Conservation (phyloP, 2,329 filamentous ascomycete genomes). For the Pseudogymnoascus sp. region DNA sequence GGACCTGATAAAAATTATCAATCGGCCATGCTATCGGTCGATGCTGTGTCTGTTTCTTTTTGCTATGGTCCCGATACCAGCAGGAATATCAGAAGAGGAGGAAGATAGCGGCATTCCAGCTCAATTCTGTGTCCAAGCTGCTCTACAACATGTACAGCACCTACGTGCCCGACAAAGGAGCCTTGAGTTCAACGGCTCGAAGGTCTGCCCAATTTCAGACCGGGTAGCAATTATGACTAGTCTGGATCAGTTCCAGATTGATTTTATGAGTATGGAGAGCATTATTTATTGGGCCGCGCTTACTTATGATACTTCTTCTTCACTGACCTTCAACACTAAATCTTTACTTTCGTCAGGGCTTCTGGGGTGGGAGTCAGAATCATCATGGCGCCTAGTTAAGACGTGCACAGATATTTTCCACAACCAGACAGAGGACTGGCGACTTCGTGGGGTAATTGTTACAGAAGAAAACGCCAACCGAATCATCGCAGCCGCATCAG, state of each 20-base stretch:
- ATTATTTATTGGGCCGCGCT: conserved; percentile 37
- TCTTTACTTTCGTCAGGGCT: conserved; percentile 35
- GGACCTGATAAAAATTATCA: conserved; percentile 36
- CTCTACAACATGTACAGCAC: conserved; percentile 36
- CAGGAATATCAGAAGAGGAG: conserved; percentile 36
- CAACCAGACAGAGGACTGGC: conserved; percentile 25
- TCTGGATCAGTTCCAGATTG: conserved; percentile 26
- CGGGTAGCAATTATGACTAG: conserved; percentile 21
- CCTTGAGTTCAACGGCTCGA: conserved; percentile 36
- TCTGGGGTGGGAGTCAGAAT: conserved; percentile 24
- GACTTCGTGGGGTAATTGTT: conserved; percentile 21
- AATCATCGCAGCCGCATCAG: conserved; percentile 26
- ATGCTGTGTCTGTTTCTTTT: conserved; percentile 37
- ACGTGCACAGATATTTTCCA: conserved; percentile 26
- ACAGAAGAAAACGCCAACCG: conserved; percentile 27
- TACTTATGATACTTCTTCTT: conserved; percentile 37
- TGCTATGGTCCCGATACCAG: conserved; percentile 35
- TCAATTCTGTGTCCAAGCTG: conserved; percentile 36
- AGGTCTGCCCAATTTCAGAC: conserved; percentile 29
- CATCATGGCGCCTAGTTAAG: conserved; percentile 26
- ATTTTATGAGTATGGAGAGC: conserved; percentile 34
- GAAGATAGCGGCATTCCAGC: conserved; percentile 36
- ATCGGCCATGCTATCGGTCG: conserved; percentile 36
- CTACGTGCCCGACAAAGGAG: conserved; percentile 35
- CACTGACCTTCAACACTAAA: conserved; percentile 36